Evolutionary conservation across 2,329 filamentous ascomycete species (phyloP), one percentile per base, ranked within the genome.

Genomic region (Nemania diffusa): DNA sequence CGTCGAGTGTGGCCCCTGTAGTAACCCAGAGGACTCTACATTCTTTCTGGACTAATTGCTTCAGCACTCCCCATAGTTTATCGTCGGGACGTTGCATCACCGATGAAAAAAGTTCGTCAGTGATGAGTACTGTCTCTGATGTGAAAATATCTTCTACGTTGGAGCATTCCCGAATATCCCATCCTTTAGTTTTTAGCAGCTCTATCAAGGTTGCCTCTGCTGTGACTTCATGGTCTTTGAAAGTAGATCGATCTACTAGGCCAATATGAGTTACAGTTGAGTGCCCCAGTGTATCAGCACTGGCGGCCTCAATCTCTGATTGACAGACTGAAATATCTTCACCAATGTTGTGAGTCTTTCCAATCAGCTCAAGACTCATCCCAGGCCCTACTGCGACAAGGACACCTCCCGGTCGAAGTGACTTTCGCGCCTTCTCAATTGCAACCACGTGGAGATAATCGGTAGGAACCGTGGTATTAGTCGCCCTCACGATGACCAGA

Each of bases 21-120:
- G 62, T 64, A 13, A 64, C 46, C 55, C 62, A 64, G 2, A 64
- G 53, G 15, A 64, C 26, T 22, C 7, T 44, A 5, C 59, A 62
- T 29, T 55, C 15, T n/a, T 55, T 53, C n/a, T 55, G 48, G 1
- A 55, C 20, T 13, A 62, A 20, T 15, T 55, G n/a, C 26, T 62
- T 53, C 26, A 62, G n/a, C 1, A 48, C 4, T 7, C 24, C 40
- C 59, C 50, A 62, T 3, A 24, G 11, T 32, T 20, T 34, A 13
- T 55, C 40, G 37, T 62, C 20, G 5, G 15, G 17, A 8, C 11
- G 11, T 20, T 34, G 6, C 50, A 62, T 55, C 8, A 62, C 40
- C 6, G 48, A 48, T 15, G 9, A 26, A 26, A 55, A 53, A 9
- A 62, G 6, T 37, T 62, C 59, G 34, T 62, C 59, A 3, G 50